These are phyloP conservation scores for Batkoa obscura DNA, from an alignment of 371 early-diverging fungal genomes.

Conservation along the genomic window DNA sequence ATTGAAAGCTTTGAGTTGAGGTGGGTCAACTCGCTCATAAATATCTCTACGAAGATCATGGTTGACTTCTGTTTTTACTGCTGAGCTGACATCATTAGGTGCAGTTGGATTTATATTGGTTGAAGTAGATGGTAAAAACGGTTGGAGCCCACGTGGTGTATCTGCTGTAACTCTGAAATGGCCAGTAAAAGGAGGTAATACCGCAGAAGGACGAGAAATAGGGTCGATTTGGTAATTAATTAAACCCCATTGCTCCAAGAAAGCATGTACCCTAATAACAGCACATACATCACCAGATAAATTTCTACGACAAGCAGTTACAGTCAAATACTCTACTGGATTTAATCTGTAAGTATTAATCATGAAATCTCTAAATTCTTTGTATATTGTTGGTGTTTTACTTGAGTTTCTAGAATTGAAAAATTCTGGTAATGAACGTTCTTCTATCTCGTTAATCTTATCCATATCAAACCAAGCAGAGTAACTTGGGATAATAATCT, in stretches of 20 bases:
- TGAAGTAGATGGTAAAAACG: conserved; percentile 40
- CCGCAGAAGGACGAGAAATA: conserved; percentile 75
- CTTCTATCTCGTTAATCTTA: conserved; percentile 80
- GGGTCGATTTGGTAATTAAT: conserved; percentile 93
- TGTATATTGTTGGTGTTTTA: conserved; percentile 81
- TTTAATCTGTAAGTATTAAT: conserved; percentile 88
- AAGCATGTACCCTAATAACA: conserved; percentile 92
- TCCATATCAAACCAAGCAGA: conserved; percentile 84
- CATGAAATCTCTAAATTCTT: conserved; percentile 96
- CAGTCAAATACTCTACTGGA: conserved; percentile 86
- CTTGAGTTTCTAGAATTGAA: conserved; percentile 76
- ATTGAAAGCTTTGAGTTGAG: conserved; percentile 1
- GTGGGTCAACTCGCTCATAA: conserved; percentile 17
- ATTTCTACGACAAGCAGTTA: conserved; percentile 89
- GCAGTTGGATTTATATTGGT: background rate
- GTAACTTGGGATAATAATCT: conserved; percentile 63
- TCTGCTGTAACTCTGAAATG: conserved; percentile 91
- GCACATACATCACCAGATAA: conserved; percentile 94
- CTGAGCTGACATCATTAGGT: background rate
- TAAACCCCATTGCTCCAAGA: conserved; percentile 98
- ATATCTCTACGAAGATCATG: conserved; percentile 25
- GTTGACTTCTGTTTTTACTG: background rate
- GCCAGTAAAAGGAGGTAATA: conserved; percentile 88
- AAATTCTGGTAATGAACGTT: conserved; percentile 84
- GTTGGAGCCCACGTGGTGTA: conserved; percentile 80